Base-by-base conservation (phyloP, 306 rosid species). In the Lagenaria siceraria region DNA sequence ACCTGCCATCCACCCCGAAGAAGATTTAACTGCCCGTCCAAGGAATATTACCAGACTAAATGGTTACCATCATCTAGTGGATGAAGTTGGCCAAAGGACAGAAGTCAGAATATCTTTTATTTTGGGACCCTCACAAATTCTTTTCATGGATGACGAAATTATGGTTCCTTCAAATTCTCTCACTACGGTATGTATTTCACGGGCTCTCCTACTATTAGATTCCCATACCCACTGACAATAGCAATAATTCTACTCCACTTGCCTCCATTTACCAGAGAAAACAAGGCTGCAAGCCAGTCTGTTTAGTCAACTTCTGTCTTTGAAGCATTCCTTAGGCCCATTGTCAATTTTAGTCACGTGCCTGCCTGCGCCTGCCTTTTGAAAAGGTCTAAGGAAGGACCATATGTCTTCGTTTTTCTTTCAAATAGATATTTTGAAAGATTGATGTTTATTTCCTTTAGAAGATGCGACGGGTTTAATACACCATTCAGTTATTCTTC, bases 101-200 rank as follows among this genome's bases (percentile, higher is more conserved):
- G 17, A 25, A 46, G 76, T 71, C 55, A 70, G 56, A 46, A 72
- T 49, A 49, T 48, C 76, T 49, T 72, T 29, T 49, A 15, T 49
- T 36, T 49, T 46, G 76, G 76, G 76, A 25, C 60, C 76, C 76
- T 27, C 21, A 15, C 59, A 15, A 46, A 33, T 52, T 49, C 48
- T 21, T 46, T 78, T 77, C 83, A 80, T 84, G 87, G 40, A 75
- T 84, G 87, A 79, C 78, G 75, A 80, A 82, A 86, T 72, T 80
- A 74, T 63, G 78, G 76, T 78, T 73, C 59, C 79, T 80, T 74
- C 68, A 85, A 75, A 79, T 73, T 68, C 79, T 77, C 56, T 27
- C 77, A 74, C 56, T 59, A 52, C 40, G 29, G 71, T 52, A 25
- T 48, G 17, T 24, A 29, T 53, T 77, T 83, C 81, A 64, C 79